Evolutionary conservation across 2,329 filamentous ascomycete genomes (phyloP).

Genomic region (Pezicula radicicola): DNA sequence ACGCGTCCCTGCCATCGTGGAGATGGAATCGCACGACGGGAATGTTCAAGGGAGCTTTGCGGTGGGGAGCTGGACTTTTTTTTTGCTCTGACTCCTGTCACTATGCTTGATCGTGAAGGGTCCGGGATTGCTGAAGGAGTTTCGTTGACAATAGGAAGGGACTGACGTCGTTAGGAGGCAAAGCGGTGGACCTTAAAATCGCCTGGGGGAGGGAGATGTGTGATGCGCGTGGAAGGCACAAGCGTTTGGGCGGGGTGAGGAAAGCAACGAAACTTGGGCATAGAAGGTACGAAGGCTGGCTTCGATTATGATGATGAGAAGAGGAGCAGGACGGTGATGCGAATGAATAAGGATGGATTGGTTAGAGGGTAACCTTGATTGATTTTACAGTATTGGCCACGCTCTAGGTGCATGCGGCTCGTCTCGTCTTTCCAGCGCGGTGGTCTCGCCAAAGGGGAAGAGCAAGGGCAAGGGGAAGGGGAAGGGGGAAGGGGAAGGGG

Average conservation of each 20-base stretch:
- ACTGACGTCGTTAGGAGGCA: not conserved
- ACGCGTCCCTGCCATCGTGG: constrained; percentile 85
- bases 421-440: not conserved
- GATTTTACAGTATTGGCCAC: not conserved
- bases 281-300: not conserved
- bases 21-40: constrained; percentile 10
- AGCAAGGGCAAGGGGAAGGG: not conserved
- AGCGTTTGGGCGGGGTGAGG: not conserved
- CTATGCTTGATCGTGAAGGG: not conserved
- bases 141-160: not conserved
- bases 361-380: not conserved
- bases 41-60: not conserved
- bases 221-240: no score
- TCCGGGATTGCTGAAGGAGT: not conserved
- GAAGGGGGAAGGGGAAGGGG: not conserved
- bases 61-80: not conserved
- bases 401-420: not conserved
- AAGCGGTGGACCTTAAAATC: not conserved
- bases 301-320: not conserved
- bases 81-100: constrained; percentile 1
- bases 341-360: not conserved
- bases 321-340: no score
- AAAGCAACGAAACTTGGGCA: not conserved
- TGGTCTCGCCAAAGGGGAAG: constrained; percentile 1
- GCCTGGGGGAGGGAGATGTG: no score